Percentiles rank a stretch among this genome's conserved stretches.
phyloP scores from a whole-genome alignment of 805 yeast species.

The Candida incommunis region DNA sequence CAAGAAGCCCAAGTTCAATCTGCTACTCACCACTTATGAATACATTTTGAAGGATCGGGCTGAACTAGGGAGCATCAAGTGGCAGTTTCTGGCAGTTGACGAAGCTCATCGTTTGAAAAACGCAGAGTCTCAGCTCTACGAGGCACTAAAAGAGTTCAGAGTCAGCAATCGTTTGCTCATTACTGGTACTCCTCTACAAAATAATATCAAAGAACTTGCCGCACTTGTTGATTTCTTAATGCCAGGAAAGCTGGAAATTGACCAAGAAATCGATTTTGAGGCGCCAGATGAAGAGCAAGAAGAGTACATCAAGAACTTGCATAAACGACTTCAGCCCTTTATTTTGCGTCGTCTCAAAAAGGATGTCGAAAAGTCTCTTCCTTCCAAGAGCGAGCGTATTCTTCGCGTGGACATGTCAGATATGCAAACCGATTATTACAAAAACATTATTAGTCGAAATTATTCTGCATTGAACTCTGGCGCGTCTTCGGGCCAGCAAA shows the following conservation, averaged over 20 bases:
- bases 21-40: constrained; percentile 90
- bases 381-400: constrained; percentile 91
- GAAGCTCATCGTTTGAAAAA: constrained; percentile 96
- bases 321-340: constrained; percentile 75
- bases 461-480: constrained; percentile 87
- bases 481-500: constrained; percentile 54
- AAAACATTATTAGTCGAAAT: constrained; percentile 83
- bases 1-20: constrained; percentile 74
- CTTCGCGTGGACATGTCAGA: constrained; percentile 91
- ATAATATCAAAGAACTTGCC: constrained; percentile 87
- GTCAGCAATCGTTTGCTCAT: constrained; percentile 75
- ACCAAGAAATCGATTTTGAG: constrained; percentile 91
- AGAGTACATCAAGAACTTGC: constrained; percentile 72
- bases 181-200: constrained; percentile 97
- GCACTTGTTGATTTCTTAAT: constrained; percentile 88
- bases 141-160: constrained; percentile 68
- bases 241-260: constrained; percentile 88
- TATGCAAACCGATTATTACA: constrained; percentile 87
- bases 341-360: constrained; percentile 87
- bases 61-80: constrained; percentile 68
- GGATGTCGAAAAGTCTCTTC: constrained; percentile 93
- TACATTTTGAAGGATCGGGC: constrained; percentile 80
- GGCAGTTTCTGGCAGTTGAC: constrained; percentile 97
- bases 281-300: constrained; percentile 81
- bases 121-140: constrained; percentile 86